phyloP scores from a whole-genome alignment of 1,284 basidiomycete genomes.

The Malassezia brasiliensis region DNA sequence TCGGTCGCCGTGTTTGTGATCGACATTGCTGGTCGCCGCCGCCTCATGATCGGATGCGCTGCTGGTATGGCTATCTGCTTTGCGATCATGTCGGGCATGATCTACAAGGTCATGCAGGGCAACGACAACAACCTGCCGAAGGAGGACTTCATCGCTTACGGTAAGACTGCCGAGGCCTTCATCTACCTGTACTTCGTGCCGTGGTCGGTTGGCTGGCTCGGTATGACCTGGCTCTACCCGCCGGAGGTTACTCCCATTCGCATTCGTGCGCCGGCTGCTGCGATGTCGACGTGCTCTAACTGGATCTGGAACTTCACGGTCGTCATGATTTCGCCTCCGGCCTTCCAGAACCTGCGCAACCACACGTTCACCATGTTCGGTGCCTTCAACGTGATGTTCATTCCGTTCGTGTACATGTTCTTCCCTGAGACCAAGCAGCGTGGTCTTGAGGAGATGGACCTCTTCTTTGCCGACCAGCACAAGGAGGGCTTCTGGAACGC shows the following conservation, averaged over 20 bases:
- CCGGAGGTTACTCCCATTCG: constrained; percentile 47
- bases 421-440: constrained; percentile 47
- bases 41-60: constrained; percentile 62
- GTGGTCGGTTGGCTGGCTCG: constrained; percentile 60
- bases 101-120: constrained; percentile 50
- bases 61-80: constrained; percentile 59
- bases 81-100: constrained; percentile 52
- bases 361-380: constrained; percentile 48
- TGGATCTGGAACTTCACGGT: constrained; percentile 46
- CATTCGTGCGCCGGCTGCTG: constrained; percentile 48
- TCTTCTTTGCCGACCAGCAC: constrained; percentile 29
- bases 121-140: not conserved
- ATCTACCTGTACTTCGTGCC: constrained; percentile 61
- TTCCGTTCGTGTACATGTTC: constrained; percentile 42
- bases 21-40: constrained; percentile 54
- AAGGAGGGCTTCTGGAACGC: constrained; percentile 23
- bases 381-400: constrained; percentile 41
- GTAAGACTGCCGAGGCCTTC: constrained; percentile 54
- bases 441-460: constrained; percentile 43
- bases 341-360: constrained; percentile 59
- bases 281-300: constrained; percentile 45
- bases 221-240: constrained; percentile 56
- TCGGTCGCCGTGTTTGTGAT: constrained; percentile 57
- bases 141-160: constrained; percentile 4
- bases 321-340: constrained; percentile 61